Evolutionary conservation across 129 eudicot genomes (phyloP).

Genomic region (Pulicaria dysenterica): DNA sequence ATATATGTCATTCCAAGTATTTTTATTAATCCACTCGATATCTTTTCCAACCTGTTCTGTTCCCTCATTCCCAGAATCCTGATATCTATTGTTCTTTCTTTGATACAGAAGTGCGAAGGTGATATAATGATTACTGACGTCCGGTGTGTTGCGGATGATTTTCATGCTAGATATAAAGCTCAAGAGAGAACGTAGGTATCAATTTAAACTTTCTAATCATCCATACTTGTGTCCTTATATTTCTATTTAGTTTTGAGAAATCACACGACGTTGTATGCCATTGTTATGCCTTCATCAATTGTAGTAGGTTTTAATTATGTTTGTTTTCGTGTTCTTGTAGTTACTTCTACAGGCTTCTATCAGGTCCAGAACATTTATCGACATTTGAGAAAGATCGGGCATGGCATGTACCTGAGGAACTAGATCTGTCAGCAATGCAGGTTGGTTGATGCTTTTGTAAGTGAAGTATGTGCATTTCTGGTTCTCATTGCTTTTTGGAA

Average conservation of each 20-base stretch:
- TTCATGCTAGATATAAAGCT: slow-evolving; percentile 95
- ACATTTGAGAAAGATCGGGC: slow-evolving; percentile 86
- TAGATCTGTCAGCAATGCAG: slow-evolving; percentile 82
- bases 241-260: background rate
- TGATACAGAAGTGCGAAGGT: slow-evolving; percentile 74
- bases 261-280: background rate
- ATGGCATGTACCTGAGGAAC: slow-evolving; percentile 93
- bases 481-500: background rate
- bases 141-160: slow-evolving; percentile 77
- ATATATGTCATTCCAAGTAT: background rate
- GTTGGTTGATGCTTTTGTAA: slow-evolving; percentile 37
- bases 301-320: background rate
- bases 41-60: background rate
- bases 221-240: slow-evolving; percentile 17
- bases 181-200: slow-evolving; percentile 99
- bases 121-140: slow-evolving; percentile 83
- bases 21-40: background rate
- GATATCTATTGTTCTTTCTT: slow-evolving; percentile 11
- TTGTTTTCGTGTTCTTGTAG: slow-evolving; percentile 39
- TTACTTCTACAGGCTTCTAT: slow-evolving; percentile 77
- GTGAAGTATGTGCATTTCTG: background rate
- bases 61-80: slow-evolving; percentile 16
- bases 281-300: slow-evolving; percentile 9
- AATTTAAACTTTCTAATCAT: slow-evolving; percentile 23
- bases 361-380: slow-evolving; percentile 74